Evolutionary conservation across 2,329 filamentous ascomycete species (phyloP), one percentile per base, ranked within the genome.

Genomic region (Colletotrichum tamarilloi): DNA sequence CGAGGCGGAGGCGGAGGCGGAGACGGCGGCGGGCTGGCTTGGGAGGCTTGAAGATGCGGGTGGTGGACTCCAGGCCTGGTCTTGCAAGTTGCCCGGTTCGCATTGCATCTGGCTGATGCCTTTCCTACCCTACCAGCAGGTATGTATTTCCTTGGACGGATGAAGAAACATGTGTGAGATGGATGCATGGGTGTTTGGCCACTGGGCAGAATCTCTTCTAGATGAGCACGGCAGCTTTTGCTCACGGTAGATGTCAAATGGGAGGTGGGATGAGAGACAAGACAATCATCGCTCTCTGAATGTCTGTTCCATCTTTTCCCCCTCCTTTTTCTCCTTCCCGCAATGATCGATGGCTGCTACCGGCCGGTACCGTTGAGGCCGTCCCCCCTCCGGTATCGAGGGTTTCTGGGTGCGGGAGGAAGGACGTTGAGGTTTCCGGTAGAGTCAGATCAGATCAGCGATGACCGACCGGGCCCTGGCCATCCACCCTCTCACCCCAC

Each of bases 341-440:
- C 49, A 32, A 67, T 63, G 24, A n/a, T 49, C 42, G 42, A 49
- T 32, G 24, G n/a, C 32, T 57, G 66, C 66, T 69, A 42, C 69
- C 66, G 67, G 26, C 62, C 19, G 7, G 16, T 49, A 49, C 67
- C 57, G 70, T 59, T 73, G 55, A 67, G 60, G 59, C 55, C 59
- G 42, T 49, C 52, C 22, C 64, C 38, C 64, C 38, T 35, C 67
- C 63, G n/a, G 58, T 35, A 19, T 58, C 42, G 14, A 46, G 57
- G 42, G 38, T 30, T 32, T 32, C 55, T 72, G 60, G 46, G 46
- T 70, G 60, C 67, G 67, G 60, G 26, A 30, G 35, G 19, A 24
- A 64, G 67, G 56, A 70, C 70, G 70, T 73, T 70, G 70, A 70
- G 67, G 46, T 65, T 73, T 72, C 67, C 62, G 42, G 67, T 60